phyloP scores from a whole-genome alignment of 2,329 filamentous ascomycete species.

The Didymella keratinophila region DNA sequence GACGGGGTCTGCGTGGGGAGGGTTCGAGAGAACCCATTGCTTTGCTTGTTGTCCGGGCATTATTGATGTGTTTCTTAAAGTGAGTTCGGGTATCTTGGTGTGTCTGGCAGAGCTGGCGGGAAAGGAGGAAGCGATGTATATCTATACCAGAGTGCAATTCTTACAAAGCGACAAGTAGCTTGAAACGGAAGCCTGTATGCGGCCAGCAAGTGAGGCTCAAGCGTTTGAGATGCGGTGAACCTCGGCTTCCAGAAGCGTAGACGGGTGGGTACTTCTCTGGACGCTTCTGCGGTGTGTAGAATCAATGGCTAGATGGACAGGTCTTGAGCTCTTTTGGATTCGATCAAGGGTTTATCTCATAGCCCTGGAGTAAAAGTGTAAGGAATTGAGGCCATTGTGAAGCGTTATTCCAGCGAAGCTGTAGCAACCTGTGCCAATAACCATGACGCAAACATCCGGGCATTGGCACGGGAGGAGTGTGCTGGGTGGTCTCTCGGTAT shows the following conservation, averaged over 20 bases:
- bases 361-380: neutral
- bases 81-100: neutral
- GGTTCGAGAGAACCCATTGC: slow-evolving; percentile 56
- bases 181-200: slow-evolving; percentile 12
- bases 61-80: slow-evolving; percentile 11
- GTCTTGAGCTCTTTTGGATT: neutral
- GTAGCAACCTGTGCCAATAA: neutral
- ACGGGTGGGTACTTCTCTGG: slow-evolving; percentile 13
- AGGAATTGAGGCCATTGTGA: neutral
- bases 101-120: neutral
- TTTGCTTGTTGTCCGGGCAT: slow-evolving; percentile 48
- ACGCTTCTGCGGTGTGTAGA: slow-evolving; percentile 4
- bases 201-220: slow-evolving; percentile 10
- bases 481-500: neutral
- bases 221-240: slow-evolving; percentile 19
- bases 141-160: slow-evolving; percentile 11
- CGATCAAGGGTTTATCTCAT: no score
- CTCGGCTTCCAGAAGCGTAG: slow-evolving; percentile 17
- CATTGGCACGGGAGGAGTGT: neutral
- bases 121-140: neutral
- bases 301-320: slow-evolving; percentile 5
- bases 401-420: neutral
- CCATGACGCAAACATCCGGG: slow-evolving; percentile 8
- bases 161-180: slow-evolving; percentile 13
- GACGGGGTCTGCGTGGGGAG: slow-evolving; percentile 48